Evolutionary conservation across 768 basidiomycete genomes (phyloP).

Genomic region (Termitomyces titanicus): DNA sequence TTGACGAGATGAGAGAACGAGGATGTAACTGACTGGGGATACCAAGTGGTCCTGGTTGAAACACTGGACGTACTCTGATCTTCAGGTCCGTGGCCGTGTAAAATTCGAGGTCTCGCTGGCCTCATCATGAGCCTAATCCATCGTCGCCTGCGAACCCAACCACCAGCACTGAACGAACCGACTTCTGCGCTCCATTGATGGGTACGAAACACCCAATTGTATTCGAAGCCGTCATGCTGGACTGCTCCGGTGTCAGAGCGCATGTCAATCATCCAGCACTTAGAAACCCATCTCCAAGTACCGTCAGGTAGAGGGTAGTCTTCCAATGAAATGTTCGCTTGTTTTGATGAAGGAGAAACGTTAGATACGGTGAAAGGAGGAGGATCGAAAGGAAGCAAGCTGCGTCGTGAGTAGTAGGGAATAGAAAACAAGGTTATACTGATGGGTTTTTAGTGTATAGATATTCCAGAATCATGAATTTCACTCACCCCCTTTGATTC

Average conservation of each 20-base stretch:
- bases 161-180: constrained; percentile 58
- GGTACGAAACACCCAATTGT: constrained; percentile 73
- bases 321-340: constrained; percentile 53
- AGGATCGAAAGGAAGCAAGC: constrained; percentile 71
- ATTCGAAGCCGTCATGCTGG: constrained; percentile 83
- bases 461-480: neutral
- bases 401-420: constrained; percentile 66
- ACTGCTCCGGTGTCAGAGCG: constrained; percentile 70
- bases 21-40: constrained; percentile 27
- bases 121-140: constrained; percentile 87
- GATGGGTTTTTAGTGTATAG: neutral
- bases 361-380: constrained; percentile 66
- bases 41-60: neutral
- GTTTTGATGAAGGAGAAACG: constrained; percentile 34
- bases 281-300: constrained; percentile 78
- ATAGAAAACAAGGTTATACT: constrained; percentile 69
- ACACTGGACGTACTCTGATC: constrained; percentile 4
- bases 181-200: constrained; percentile 64
- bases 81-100: constrained; percentile 13
- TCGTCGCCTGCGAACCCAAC: constrained; percentile 74
- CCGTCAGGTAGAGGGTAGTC: constrained; percentile 78
- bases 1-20: constrained; percentile 25
- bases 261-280: constrained; percentile 88
- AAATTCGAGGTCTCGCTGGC: constrained; percentile 33
- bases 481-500: constrained; percentile 74